These are phyloP conservation scores for Dipteronia dyeriana DNA, from an alignment of 345 rosid species.

Conservation along the genomic window DNA sequence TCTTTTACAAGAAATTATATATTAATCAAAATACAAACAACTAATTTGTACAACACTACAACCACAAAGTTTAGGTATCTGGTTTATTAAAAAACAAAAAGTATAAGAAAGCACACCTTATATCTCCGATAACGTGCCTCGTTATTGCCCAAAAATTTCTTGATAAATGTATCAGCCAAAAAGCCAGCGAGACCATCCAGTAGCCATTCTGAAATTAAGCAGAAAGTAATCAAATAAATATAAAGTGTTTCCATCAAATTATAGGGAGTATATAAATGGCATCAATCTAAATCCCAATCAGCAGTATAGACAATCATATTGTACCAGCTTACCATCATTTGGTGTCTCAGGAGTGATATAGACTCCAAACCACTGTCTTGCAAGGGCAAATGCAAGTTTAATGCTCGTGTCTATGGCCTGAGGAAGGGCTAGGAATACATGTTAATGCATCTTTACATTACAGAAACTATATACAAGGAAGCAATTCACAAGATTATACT, in stretches of 20 bases:
- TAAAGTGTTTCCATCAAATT: neutral
- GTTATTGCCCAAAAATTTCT: constrained; percentile 92
- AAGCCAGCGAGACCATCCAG: constrained; percentile 96
- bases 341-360: constrained; percentile 78
- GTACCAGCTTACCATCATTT: constrained; percentile 73
- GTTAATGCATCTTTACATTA: neutral
- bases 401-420: constrained; percentile 90
- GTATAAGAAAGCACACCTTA: constrained; percentile 59
- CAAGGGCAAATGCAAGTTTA: constrained; percentile 87
- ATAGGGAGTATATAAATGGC: neutral
- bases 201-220: constrained; percentile 78
- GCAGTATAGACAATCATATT: constrained; percentile 21
- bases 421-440: constrained; percentile 13
- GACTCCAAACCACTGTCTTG: constrained; percentile 98
- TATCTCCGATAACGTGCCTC: constrained; percentile 92
- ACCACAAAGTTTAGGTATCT: neutral
- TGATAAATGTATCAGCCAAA: constrained; percentile 83
- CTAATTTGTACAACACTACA: neutral
- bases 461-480: neutral
- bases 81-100: constrained; percentile 1
- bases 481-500: neutral
- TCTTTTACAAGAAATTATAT: neutral
- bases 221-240: constrained; percentile 20
- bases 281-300: constrained; percentile 18
- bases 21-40: neutral